Base-by-base conservation (phyloP, 2,329 filamentous ascomycete species). In the Diaporthe eres region DNA sequence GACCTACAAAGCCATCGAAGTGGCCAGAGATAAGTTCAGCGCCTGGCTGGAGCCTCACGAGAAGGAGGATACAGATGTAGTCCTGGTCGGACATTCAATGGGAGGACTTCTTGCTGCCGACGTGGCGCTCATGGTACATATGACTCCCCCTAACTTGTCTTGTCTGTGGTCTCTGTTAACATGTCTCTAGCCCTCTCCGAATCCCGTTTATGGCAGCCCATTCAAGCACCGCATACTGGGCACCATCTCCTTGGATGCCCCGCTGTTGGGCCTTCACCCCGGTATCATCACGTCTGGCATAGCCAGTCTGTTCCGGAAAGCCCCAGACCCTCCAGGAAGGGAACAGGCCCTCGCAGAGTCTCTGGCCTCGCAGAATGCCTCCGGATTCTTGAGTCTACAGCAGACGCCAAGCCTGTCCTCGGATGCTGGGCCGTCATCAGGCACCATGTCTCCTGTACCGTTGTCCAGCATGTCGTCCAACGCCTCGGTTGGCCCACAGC, bases 51-150 rank as follows among this genome's bases (percentile, higher is more conserved):
- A 90, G 75, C 95, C 95, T 9, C 94, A 97, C 80, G 93, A 96
- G 82, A 90, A 90, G 39, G 85, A 88, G 5, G 90, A 87, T 28
- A 95, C 95, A 1, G 96, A 98, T 85, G 88, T 97, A 3, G 88
- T 98, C 28, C 87, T 98, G 4, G 87, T 98, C 3, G 95, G 96
- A 0, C 96, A 98, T 83, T 97, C 94, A 57, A 96, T 98, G 92
- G 96, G 96, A 22, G 96, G 96, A 1, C 87, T 98, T 34, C 84
- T 98, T 37, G 91, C 94, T 37, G 94, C 94, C 1, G 96, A 98
- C 80, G 90, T 97, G 37, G 92, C 91, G 3, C 86, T 98, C 60
- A 89, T 94, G 82, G 89, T 88, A 57, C 28, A 80, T 80, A 28
- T 13, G 53, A 4, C 53, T 44, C 3, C 74, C 68, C 19, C 74